Evolutionary conservation across 2,329 filamentous ascomycete genomes (phyloP).

Genomic region (Xylariaceae sp.): DNA sequence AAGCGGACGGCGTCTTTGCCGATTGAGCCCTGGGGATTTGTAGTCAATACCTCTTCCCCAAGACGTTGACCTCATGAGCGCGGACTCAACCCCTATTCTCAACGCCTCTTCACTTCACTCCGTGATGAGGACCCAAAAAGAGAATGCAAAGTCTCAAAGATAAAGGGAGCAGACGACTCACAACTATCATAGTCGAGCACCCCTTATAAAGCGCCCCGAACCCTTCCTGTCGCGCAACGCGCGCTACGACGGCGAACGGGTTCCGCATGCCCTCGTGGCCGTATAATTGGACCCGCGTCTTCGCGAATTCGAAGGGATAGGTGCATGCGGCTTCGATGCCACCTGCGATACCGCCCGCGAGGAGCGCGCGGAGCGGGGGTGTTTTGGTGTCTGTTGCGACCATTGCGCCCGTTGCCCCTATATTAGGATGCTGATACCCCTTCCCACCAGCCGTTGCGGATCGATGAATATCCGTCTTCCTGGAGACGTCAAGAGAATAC

Average conservation of each 20-base stretch:
- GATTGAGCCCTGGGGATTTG: constrained; percentile 42
- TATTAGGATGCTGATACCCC: too few species aligned
- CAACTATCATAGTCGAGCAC: constrained; percentile 45
- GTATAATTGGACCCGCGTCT: constrained; percentile 54
- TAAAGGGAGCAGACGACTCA: constrained; percentile 18
- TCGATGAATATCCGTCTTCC: too few species aligned
- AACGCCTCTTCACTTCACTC: neutral
- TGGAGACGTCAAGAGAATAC: too few species aligned
- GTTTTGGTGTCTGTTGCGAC: constrained; percentile 22
- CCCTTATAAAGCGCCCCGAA: constrained; percentile 55
- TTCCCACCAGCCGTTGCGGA: too few species aligned
- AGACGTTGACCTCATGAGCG: too few species aligned
- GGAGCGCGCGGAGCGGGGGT: constrained; percentile 27
- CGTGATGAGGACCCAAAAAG: too few species aligned
- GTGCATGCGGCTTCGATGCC: constrained; percentile 33
- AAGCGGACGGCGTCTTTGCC: constrained; percentile 60
- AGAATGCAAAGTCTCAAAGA: neutral
- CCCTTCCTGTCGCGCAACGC: constrained; percentile 53
- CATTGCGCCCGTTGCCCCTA: constrained; percentile 4
- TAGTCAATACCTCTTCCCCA: neutral
- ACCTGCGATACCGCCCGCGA: constrained; percentile 32
- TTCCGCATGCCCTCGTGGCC: constrained; percentile 41
- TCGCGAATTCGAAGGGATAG: constrained; percentile 61
- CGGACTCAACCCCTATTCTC: neutral
- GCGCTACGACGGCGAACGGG: constrained; percentile 49